Evolutionary conservation across 345 rosid species (phyloP), one percentile per base, ranked within the genome.

Genomic region (Brassica rapa): DNA sequence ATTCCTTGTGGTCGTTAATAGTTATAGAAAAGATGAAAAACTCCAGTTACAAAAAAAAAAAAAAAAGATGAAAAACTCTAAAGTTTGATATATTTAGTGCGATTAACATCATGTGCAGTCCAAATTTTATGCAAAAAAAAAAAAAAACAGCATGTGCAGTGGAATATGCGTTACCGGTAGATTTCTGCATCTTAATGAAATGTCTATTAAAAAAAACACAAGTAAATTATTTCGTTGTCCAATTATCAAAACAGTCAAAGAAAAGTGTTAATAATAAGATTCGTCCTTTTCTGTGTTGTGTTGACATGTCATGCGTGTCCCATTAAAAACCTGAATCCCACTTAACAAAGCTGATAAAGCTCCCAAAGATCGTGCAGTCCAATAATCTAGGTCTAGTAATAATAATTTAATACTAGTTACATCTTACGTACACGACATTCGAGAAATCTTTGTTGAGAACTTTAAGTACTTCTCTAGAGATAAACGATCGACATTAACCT

Each of bases 241-340:
- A 30, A 29, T 68, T 16, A 59, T 11, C 1, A 4, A 37, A 77
- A 77, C 66, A 71, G 10, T 55, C 10, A 39, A 10, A 15, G 0
- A 9, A 79, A 73, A 68, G 69, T 72, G 64, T 65, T 0, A 21
- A 23, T 4, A 51, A 49, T 4, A 51, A 49, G 70, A 68, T 68
- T 73, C 74, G 74, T 73, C 49, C 10, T 79, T 68, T 67, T 46
- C 21, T 24, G 15, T 51, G 56, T 25, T 35, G 69, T 35, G 78
- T 51, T n/a, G 78, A 79, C 66, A 74, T 62, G 75, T 53, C 75
- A 80, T 6, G 74, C 75, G 55, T 74, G 82, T 74, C 75, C 70
- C 71, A 55, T 53, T 73, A 35, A 49, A 66, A 60, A 79, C 62
- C 70, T 51, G 30, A 62, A 61, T 79, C 78, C 66, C 78, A 68